A percentile compares a stretch with the other conserved stretches of the same genome.
Evolutionary conservation across 2,329 filamentous ascomycete species (phyloP).

Genomic region (Madurella fahalii): DNA sequence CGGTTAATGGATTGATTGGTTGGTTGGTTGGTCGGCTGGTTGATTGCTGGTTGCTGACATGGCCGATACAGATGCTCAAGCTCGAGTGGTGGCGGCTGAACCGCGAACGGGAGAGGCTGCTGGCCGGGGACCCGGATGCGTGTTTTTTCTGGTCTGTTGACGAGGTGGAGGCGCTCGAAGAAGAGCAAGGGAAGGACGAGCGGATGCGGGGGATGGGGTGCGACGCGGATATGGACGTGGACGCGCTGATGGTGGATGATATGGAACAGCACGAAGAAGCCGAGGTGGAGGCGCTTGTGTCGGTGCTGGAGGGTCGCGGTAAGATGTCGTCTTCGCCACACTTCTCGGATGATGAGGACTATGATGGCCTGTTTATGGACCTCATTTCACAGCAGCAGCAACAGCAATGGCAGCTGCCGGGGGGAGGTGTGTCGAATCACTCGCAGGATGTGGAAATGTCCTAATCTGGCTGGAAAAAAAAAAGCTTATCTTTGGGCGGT

Average conservation of each 20-base stretch:
- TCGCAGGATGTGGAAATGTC: constrained; percentile 47
- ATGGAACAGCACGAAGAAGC: constrained; percentile 50
- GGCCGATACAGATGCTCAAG: constrained; percentile 33
- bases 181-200: constrained; percentile 15
- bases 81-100: constrained; percentile 41
- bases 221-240: constrained; percentile 28
- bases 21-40: too few relatives aligned
- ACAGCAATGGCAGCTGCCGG: constrained; percentile 15
- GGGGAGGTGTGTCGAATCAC: constrained; percentile 3
- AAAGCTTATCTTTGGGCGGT: background rate
- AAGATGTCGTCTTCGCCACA: constrained; percentile 29
- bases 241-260: constrained; percentile 52
- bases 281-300: constrained; percentile 52
- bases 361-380: constrained; percentile 63
- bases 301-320: constrained; percentile 39
- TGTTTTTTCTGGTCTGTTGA: constrained; percentile 25
- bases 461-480: constrained; percentile 21
- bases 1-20: too few relatives aligned
- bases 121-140: constrained; percentile 37
- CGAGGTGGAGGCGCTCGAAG: constrained; percentile 28
- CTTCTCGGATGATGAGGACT: constrained; percentile 55
- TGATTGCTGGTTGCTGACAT: background rate
- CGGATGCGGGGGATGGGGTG: constrained; percentile 19
- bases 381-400: constrained; percentile 43
- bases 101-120: constrained; percentile 30